Percentiles rank a stretch among this genome's conserved stretches.
Evolutionary conservation across 108 stramenopile genomes (phyloP).

Genomic region (Pseudonitzschia pungens): DNA sequence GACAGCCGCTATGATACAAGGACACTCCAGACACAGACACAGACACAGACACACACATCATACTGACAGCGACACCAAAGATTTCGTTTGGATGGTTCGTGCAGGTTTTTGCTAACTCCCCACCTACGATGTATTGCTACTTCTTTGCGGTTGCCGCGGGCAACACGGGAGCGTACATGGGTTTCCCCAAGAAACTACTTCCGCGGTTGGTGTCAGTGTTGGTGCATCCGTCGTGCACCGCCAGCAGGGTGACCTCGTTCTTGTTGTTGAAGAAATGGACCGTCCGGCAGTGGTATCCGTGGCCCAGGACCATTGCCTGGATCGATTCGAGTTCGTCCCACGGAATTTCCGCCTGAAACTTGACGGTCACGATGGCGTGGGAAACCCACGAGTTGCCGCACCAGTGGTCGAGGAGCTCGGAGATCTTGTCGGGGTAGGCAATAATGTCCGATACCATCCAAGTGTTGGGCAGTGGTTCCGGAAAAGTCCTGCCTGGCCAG

Average conservation of each 20-base stretch:
- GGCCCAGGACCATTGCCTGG: conserved; percentile 18
- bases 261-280: conserved; percentile 72
- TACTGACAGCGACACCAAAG: too few relatives aligned
- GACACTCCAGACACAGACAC: too few relatives aligned
- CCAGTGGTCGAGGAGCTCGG: conserved; percentile 45
- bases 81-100: too few relatives aligned
- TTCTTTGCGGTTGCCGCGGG: neutral
- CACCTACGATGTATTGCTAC: neutral
- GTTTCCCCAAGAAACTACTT: conserved; percentile 6
- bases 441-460: conserved; percentile 71
- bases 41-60: too few relatives aligned
- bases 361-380: conserved; percentile 53
- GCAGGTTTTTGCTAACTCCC: too few relatives aligned
- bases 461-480: conserved; percentile 5
- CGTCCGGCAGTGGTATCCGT: conserved; percentile 37
- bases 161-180: conserved; percentile 1
- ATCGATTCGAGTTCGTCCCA: conserved; percentile 42
- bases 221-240: conserved; percentile 3
- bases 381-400: conserved; percentile 35
- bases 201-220: neutral
- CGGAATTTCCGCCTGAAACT: conserved; percentile 50
- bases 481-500: neutral
- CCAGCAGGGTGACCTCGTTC: conserved; percentile 66
- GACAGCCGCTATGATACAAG: too few relatives aligned
- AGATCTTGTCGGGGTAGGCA: conserved; percentile 55